phyloP scores from a whole-genome alignment of 345 rosid species.

The Acer campestre region DNA sequence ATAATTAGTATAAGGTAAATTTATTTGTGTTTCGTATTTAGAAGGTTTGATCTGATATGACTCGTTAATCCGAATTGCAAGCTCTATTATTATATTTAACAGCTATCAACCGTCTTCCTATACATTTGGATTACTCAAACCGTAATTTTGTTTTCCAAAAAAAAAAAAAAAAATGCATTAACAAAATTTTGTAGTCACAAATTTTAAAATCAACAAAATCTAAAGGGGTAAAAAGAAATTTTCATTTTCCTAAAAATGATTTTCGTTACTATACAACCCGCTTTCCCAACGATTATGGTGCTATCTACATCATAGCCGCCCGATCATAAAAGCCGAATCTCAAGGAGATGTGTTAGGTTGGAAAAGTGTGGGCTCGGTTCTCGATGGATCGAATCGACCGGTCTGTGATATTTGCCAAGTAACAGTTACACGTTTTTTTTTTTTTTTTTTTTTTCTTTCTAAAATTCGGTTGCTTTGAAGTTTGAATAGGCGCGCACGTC shows the following conservation, averaged over 20 bases:
- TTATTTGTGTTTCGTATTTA: too few species aligned
- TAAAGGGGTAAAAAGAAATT: neutral
- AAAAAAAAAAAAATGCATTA: too few species aligned
- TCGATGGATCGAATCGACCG: slow-evolving; percentile 1
- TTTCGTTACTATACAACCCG: neutral
- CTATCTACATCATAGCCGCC: slow-evolving; percentile 22
- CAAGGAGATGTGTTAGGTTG: neutral
- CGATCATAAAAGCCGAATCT: neutral
- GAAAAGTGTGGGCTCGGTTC: slow-evolving; percentile 19
- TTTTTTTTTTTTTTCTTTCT: neutral
- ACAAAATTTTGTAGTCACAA: too few species aligned
- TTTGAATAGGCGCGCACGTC: slow-evolving; percentile 16
- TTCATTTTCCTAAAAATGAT: neutral
- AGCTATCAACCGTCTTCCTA: too few species aligned
- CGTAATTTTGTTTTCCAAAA: too few species aligned
- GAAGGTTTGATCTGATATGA: too few species aligned
- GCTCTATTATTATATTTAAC: too few species aligned
- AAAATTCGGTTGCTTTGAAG: slow-evolving; percentile 3
- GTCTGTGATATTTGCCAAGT: slow-evolving; percentile 5
- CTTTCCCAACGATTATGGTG: neutral
- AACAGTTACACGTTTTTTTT: neutral
- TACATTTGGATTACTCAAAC: too few species aligned
- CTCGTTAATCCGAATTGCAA: too few species aligned
- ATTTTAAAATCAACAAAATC: neutral
- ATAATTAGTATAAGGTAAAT: too few species aligned